These are phyloP conservation scores for Discostella stelligeroides DNA, from an alignment of 108 stramenopile genomes.

Conservation along the genomic window DNA sequence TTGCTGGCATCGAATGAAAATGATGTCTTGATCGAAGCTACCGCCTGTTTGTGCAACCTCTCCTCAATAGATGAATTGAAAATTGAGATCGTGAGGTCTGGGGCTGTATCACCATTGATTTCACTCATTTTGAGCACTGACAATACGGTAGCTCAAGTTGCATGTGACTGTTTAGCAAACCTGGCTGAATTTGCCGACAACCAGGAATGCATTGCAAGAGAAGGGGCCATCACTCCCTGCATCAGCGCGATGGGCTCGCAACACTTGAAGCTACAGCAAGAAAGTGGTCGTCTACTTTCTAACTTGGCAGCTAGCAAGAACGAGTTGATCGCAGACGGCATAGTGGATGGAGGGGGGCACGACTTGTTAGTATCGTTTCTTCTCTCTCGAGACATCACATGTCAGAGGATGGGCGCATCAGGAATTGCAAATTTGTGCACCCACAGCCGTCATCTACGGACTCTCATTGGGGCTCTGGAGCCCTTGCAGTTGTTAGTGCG, in stretches of 20 bases:
- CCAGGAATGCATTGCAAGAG: conserved; percentile 68
- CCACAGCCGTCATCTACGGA: conserved; percentile 53
- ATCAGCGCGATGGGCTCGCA: conserved; percentile 79
- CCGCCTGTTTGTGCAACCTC: conserved; percentile 77
- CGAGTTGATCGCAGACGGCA: conserved; percentile 45
- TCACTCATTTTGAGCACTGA: conserved; percentile 69
- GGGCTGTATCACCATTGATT: conserved; percentile 74
- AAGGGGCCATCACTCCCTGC: conserved; percentile 75
- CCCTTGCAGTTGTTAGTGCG: conserved; percentile 78
- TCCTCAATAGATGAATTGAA: conserved; percentile 81
- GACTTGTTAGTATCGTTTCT: conserved; percentile 78
- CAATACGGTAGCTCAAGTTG: conserved; percentile 57
- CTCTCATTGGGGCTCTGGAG: conserved; percentile 78
- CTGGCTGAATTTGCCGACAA: conserved; percentile 77
- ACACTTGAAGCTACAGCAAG: conserved; percentile 79
- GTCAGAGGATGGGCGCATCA: conserved; percentile 75
- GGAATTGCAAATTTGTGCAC: conserved; percentile 87
- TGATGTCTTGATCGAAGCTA: conserved; percentile 74
- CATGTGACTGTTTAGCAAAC: conserved; percentile 83
- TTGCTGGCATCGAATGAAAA: conserved; percentile 72
- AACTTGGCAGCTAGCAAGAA: conserved; percentile 64
- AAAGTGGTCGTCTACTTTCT: conserved; percentile 78
- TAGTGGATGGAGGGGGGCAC: conserved; percentile 72
- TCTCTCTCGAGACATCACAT: conserved; percentile 72
- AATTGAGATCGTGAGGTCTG: conserved; percentile 75